Conservation (phyloP, 345 rosid genomes). For the Dovyalis caffra region DNA sequence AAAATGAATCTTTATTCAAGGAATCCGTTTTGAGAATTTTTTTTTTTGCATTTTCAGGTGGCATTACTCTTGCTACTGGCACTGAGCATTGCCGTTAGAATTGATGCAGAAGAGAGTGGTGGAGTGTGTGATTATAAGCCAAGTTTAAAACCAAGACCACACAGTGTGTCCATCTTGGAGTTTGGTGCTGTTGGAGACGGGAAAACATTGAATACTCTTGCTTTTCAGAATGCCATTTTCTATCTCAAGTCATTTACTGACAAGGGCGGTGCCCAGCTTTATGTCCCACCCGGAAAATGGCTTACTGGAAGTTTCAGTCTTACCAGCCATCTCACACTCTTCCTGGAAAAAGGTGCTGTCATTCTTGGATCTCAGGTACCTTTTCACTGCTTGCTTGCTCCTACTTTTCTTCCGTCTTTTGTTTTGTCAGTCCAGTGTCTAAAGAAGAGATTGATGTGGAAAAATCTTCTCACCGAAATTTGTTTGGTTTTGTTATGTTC, state of each 20-base stretch:
- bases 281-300: slow-evolving; percentile 87
- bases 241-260: slow-evolving; percentile 93
- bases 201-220: slow-evolving; percentile 69
- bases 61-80: slow-evolving; percentile 29
- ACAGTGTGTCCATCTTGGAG: slow-evolving; percentile 82
- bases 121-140: slow-evolving; percentile 47
- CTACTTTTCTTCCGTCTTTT: neutral
- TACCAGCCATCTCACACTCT: slow-evolving; percentile 94
- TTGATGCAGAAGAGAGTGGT: slow-evolving; percentile 36
- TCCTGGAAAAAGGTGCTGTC: slow-evolving; percentile 80
- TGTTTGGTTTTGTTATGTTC: neutral
- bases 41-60: slow-evolving; percentile 12
- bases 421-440: neutral
- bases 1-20: neutral
- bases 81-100: slow-evolving; percentile 31
- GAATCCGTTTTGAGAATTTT: neutral
- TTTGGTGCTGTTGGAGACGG: slow-evolving; percentile 96
- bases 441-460: neutral
- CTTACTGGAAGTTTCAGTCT: slow-evolving; percentile 92
- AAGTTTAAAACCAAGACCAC: slow-evolving; percentile 69
- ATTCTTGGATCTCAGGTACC: slow-evolving; percentile 90
- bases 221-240: slow-evolving; percentile 92
- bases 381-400: neutral
- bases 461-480: neutral
- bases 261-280: slow-evolving; percentile 98